Conservation (phyloP, 495 filamentous ascomycete genomes). For the Lichenothelia convexa region DNA sequence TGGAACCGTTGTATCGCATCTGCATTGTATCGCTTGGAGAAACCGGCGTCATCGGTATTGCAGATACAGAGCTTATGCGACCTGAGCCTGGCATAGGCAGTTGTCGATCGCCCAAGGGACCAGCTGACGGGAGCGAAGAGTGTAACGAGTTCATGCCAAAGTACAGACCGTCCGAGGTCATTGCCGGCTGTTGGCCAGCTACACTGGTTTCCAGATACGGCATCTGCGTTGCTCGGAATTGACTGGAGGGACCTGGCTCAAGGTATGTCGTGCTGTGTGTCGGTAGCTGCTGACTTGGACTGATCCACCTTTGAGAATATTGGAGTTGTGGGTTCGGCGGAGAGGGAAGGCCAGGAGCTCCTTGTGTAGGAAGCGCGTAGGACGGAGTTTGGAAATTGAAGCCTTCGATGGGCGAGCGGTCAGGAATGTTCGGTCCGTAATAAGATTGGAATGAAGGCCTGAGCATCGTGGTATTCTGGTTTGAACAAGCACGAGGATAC, state of each 20-base stretch:
- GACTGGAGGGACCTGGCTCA: slow-evolving; percentile 2
- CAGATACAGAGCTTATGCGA: not conserved
- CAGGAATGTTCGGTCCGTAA: too few species aligned
- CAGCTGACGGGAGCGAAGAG: slow-evolving; percentile 15
- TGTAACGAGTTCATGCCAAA: slow-evolving; percentile 19
- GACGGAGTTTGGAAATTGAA: too few species aligned
- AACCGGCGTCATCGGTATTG: not conserved
- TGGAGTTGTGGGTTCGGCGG: too few species aligned
- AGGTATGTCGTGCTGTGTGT: slow-evolving; percentile 5
- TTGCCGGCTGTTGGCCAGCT: slow-evolving; percentile 8
- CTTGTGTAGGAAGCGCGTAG: too few species aligned
- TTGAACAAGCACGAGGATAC: too few species aligned
- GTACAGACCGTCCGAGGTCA: slow-evolving; percentile 9
- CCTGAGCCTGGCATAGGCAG: slow-evolving; percentile 3
- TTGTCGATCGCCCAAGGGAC: too few species aligned
- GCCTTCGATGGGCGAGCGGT: too few species aligned
- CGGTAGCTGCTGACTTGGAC: slow-evolving; percentile 2
- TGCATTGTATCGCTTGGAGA: not conserved
- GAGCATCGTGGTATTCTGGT: too few species aligned
- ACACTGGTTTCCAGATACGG: slow-evolving; percentile 2
- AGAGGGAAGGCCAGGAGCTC: too few species aligned
- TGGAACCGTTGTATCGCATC: slow-evolving; percentile 4
- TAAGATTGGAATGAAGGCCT: too few species aligned
- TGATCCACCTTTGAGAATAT: slow-evolving; percentile 4
- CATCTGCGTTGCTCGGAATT: slow-evolving; percentile 1